Base-by-base conservation (phyloP, 208 protist species). In the Trypanosoma theileri region DNA sequence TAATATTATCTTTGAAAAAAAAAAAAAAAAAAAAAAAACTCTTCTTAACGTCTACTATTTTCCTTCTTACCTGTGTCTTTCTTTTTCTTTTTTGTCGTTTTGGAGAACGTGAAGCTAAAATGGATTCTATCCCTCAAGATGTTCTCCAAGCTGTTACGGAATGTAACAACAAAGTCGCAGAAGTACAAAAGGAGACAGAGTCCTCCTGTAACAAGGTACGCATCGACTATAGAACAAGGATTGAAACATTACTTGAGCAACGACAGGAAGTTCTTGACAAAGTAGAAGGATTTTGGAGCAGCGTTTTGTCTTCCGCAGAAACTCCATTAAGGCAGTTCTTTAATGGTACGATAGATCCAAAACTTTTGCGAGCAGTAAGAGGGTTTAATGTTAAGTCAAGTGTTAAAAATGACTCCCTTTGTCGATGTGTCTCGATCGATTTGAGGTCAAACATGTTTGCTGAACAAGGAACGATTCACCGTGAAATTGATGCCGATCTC, bases 331-430 rank as follows among this genome's bases (percentile, higher is more conserved):
- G 60, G 7, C 28, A 19, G 10, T 57, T 91, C 16, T 44, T 93
- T 50, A 92, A 93, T 75, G 80, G 79, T 42, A 93, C 87, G 0
- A 84, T 89, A 45, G 90, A 95, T 52, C 85, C 86, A 0, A 93
- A 92, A 66, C 73, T 95, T 69, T 31, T 86, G 10, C 81, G 85
- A n/a, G 87, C 90, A 12, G 63, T 95, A 22, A 84, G 73, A 16
- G 65, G 82, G 17, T 88, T 95, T 56, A 69, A 79, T 14, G 77
- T 95, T 11, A 68, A 71, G 26, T 76, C 81, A 12, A 66, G 28
- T 8, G 54, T 80, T n/a, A 69, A 81, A 21, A 69, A 84, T 28
- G 74, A 73, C 0, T 84, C 71, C 12, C 57, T 88, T 0, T 76
- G 70, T 41, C 71, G 85, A 14, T 86, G 79, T 14, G 77, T 95